These are phyloP conservation scores for Penicillium subrubescens DNA, from an alignment of 495 filamentous ascomycete genomes.

Conservation along the genomic window DNA sequence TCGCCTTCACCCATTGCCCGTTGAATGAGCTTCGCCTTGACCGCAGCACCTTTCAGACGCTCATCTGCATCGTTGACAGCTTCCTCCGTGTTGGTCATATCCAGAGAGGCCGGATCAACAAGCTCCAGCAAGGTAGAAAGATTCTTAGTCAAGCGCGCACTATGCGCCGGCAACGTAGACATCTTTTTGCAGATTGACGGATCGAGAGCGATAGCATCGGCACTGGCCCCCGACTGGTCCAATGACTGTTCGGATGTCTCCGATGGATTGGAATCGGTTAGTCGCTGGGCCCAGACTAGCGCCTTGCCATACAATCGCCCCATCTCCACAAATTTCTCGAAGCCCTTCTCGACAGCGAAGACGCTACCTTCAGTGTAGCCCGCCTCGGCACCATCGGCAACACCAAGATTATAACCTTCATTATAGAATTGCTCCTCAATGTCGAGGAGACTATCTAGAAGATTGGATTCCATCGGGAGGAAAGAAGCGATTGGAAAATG, in stretches of 20 bases:
- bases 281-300: slow-evolving; percentile 73
- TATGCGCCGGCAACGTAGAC: slow-evolving; percentile 52
- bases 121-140: slow-evolving; percentile 70
- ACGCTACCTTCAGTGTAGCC: slow-evolving; percentile 85
- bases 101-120: slow-evolving; percentile 76
- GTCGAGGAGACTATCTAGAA: slow-evolving; percentile 71
- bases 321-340: slow-evolving; percentile 82
- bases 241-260: slow-evolving; percentile 17
- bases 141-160: slow-evolving; percentile 71
- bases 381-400: slow-evolving; percentile 73
- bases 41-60: slow-evolving; percentile 72
- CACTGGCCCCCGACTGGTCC: slow-evolving; percentile 7
- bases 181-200: slow-evolving; percentile 41
- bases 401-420: slow-evolving; percentile 77
- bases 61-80: slow-evolving; percentile 85
- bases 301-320: slow-evolving; percentile 82
- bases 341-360: slow-evolving; percentile 90
- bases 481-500: slow-evolving; percentile 3
- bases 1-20: slow-evolving; percentile 63
- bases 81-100: slow-evolving; percentile 78
- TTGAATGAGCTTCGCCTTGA: slow-evolving; percentile 82
- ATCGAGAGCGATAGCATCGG: slow-evolving; percentile 27
- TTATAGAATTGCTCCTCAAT: slow-evolving; percentile 85
- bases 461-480: slow-evolving; percentile 48
- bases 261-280: slow-evolving; percentile 34